Base-by-base conservation (phyloP, 139 green algal genomes). In the Trebouxia sp. region DNA sequence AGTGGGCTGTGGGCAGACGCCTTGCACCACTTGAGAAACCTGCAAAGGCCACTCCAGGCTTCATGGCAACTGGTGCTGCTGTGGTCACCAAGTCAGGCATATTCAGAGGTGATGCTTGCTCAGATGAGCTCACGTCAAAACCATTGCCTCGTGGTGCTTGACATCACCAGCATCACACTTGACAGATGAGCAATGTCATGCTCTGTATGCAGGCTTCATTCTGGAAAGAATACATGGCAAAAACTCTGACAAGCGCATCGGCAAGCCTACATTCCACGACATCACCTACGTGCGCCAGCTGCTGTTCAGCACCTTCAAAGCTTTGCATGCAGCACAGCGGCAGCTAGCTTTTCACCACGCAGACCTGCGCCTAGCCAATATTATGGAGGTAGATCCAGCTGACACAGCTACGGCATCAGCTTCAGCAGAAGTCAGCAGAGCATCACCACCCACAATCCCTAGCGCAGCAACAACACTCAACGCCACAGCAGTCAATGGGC, bases 361-460 rank as follows among this genome's bases (percentile, higher is more conserved):
- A 42, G 79, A 83, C 48, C n/a, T 83, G 24, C 67, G 79, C 20
- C 26, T 79, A 30, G 79, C 50, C n/a, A 83, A 83, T 38, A 75
- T 83, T 24, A 83, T 83, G 79, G 79, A 83, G 50, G 47, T 81
- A 8, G 32, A 35, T 26, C 30, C 75, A 17, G 42, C 47, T 24
- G n/a, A 47, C 30, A 43, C 74, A n/a, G 39, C 69, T 37, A 43
- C 37, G 9, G 14, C 62, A 9, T 43, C 62, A 35, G 62, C 8
- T 43, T 15, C 14, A 32, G 32, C 12, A 72, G 62, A 15, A 4
- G 0, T n/a, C 26, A 14, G 14, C 24, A 42, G 30, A 20, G 26
- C 32, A 30, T 2, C 32, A 28, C 5, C 62, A 72, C 5, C 35
- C 42, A 2, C 35, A 39, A 6, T 10, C 12, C 5, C 58, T 30